Percentiles rank a stretch among this genome's conserved stretches.
phyloP scores from a whole-genome alignment of 1,284 basidiomycete genomes.

The Fistulina hepatica region DNA sequence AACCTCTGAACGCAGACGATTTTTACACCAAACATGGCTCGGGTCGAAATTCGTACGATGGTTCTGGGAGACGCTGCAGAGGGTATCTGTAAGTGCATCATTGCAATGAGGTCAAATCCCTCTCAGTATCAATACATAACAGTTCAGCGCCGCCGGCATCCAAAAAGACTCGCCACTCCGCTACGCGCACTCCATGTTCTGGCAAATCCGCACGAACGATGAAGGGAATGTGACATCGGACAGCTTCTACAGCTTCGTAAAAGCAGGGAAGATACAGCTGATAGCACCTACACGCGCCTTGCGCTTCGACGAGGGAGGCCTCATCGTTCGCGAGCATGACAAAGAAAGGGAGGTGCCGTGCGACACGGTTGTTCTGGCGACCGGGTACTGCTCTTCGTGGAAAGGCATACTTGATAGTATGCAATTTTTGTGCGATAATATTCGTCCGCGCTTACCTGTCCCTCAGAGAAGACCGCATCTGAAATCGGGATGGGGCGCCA shows the following conservation, averaged over 20 bases:
- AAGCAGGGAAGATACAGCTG: conserved; percentile 32
- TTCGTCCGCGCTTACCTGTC: conserved; percentile 3
- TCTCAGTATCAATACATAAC: too few species aligned
- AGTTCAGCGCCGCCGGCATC: conserved; percentile 16
- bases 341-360: conserved; percentile 29
- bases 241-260: conserved; percentile 30
- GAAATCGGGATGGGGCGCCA: conserved; percentile 30
- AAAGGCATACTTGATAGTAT: conserved; percentile 34
- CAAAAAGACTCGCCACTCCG: conserved; percentile 35
- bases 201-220: conserved; percentile 38
- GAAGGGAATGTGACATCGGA: conserved; percentile 32
- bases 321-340: conserved; percentile 31
- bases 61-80: conserved; percentile 26
- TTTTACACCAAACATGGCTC: conserved; percentile 32
- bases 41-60: conserved; percentile 28
- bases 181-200: conserved; percentile 32
- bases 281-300: conserved; percentile 31
- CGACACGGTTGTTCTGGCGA: conserved; percentile 39
- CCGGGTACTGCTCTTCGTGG: conserved; percentile 49
- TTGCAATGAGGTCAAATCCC: neutral
- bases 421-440: conserved; percentile 7
- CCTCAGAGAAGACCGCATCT: conserved; percentile 26
- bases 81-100: conserved; percentile 22
- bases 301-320: conserved; percentile 29
- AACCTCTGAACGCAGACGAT: too few species aligned